Evolutionary conservation across 2,329 filamentous ascomycete species (phyloP).

Genomic region (Colletotrichum cereale): DNA sequence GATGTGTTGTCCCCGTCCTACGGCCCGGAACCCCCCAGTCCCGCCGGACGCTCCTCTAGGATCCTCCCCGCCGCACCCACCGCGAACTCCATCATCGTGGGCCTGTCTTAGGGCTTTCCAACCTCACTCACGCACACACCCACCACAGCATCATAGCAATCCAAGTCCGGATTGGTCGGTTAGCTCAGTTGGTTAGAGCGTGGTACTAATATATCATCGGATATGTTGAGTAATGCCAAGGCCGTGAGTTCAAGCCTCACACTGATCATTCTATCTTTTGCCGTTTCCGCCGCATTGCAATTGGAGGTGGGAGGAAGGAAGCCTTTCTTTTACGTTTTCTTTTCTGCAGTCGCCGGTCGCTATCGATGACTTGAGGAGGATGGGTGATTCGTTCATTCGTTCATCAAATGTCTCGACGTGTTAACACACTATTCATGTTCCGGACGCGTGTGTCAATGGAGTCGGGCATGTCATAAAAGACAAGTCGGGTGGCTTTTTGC

Average conservation of each 20-base stretch:
- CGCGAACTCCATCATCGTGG: conserved; percentile 7
- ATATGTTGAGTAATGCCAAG: conserved; percentile 36
- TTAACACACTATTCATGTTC: neutral
- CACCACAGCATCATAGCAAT: neutral
- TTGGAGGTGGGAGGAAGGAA: neutral
- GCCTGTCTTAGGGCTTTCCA: conserved; percentile 10
- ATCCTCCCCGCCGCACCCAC: conserved; percentile 2
- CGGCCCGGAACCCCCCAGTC: neutral
- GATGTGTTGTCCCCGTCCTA: neutral
- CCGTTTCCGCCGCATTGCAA: neutral
- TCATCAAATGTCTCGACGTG: neutral
- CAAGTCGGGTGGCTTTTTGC: neutral
- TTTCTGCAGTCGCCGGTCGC: neutral
- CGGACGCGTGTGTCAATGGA: neutral
- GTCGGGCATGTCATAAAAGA: neutral
- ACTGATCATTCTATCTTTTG: conserved; percentile 32
- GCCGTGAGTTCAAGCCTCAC: conserved; percentile 39
- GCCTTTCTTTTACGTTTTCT: neutral
- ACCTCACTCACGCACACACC: rapidly evolving
- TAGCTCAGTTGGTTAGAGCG: conserved; percentile 40
- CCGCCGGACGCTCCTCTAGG: neutral
- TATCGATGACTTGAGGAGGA: too few relatives aligned
- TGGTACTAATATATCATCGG: conserved; percentile 37
- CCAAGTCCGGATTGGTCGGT: conserved; percentile 16
- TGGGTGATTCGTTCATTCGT: neutral